Evolutionary conservation across 164 flowering plant species (phyloP).

Genomic region (Sextonia rubra): DNA sequence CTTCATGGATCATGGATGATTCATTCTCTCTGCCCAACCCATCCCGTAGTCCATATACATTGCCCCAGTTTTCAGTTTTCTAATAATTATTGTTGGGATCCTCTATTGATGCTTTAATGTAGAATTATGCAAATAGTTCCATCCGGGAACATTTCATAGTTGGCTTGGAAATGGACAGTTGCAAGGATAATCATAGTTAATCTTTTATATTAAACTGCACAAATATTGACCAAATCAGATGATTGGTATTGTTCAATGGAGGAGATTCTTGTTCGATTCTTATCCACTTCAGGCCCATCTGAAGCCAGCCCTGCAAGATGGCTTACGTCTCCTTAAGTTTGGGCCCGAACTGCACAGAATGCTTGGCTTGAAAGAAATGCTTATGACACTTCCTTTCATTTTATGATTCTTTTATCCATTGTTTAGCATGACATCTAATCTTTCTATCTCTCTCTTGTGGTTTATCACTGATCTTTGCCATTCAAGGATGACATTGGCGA

Average conservation of each 20-base stretch:
- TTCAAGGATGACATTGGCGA: conserved; percentile 88
- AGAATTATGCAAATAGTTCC: neutral
- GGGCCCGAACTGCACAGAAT: neutral
- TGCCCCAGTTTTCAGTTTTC: neutral
- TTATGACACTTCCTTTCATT: neutral
- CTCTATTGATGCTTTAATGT: neutral
- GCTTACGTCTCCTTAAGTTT: neutral
- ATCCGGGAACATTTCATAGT: neutral
- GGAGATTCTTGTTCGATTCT: neutral
- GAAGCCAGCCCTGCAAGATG: neutral
- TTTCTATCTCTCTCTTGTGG: neutral
- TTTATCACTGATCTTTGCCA: conserved; percentile 1
- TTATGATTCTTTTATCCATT: neutral
- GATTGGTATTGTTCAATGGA: neutral
- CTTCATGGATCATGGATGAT: neutral
- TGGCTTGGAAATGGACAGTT: neutral
- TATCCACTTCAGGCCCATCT: too few species aligned
- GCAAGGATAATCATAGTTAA: neutral
- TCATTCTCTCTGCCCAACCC: neutral
- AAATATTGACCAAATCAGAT: neutral
- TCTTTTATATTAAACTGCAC: neutral
- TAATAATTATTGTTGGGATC: neutral
- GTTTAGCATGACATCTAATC: neutral
- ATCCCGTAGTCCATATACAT: neutral
- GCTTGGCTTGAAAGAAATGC: neutral